A percentile compares a stretch with the other conserved stretches of the same genome.
Evolutionary conservation across 805 yeast genomes (phyloP).

Genomic region (Nakazawaea laoshanensis): DNA sequence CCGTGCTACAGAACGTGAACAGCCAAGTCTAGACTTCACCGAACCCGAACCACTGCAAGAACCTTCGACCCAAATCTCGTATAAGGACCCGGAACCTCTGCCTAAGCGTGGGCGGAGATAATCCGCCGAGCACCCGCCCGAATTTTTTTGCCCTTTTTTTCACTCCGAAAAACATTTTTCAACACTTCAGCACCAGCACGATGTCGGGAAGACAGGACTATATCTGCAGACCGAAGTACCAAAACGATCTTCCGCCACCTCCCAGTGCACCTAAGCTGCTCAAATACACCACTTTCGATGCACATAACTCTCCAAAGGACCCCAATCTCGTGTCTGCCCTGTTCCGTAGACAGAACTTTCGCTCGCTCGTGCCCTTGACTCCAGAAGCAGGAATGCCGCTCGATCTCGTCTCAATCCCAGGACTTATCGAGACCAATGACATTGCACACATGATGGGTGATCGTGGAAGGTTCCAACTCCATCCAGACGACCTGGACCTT

Average conservation of each 20-base stretch:
- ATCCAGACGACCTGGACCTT: conserved; percentile 68
- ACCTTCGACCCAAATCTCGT: conserved; percentile 11
- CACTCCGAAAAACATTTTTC: too few species aligned
- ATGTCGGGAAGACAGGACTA: conserved; percentile 50
- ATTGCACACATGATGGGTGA: conserved; percentile 29
- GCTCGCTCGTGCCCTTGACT: conserved; percentile 49
- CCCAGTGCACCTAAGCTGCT: conserved; percentile 83
- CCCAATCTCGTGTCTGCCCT: conserved; percentile 57
- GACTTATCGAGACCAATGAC: conserved; percentile 56
- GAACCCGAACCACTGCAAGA: too few species aligned
- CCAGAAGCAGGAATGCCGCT: conserved; percentile 69
- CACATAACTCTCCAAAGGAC: conserved; percentile 36
- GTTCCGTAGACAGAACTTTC: conserved; percentile 68
- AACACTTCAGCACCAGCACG: too few species aligned
- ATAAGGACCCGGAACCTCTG: conserved; percentile 1
- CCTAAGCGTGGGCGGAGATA: too few species aligned
- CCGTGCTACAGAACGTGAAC: conserved; percentile 25
- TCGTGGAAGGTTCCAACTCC: conserved; percentile 31
- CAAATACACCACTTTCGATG: conserved; percentile 37
- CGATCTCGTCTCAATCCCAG: conserved; percentile 60
- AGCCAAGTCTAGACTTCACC: too few species aligned
- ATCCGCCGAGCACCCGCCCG: too few species aligned
- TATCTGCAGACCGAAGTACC: conserved; percentile 75
- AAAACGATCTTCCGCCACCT: conserved; percentile 88
- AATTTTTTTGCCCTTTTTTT: too few species aligned